These are phyloP conservation scores for Platanthera zijinensis DNA, from an alignment of 106 monocot species.

Conservation along the genomic window DNA sequence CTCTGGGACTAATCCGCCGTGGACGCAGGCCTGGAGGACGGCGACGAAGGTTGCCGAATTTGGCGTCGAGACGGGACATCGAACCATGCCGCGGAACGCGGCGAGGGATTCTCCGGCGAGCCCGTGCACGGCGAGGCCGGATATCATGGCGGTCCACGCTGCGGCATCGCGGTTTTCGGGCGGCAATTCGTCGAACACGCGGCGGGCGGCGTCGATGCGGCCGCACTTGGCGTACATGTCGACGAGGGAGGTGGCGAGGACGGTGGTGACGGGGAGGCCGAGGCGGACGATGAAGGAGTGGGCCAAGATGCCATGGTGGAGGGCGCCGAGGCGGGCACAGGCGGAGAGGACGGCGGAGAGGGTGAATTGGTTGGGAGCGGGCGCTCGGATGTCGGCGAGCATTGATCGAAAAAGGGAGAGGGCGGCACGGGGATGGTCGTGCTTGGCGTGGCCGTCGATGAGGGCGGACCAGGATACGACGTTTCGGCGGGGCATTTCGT, in stretches of 20 bases:
- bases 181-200: conserved; percentile 39
- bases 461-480: conserved; percentile 42
- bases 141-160: conserved; percentile 54
- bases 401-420: conserved; percentile 27
- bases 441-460: conserved; percentile 31
- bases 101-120: conserved; percentile 34
- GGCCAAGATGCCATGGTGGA: conserved; percentile 54
- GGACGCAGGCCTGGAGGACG: conserved; percentile 59
- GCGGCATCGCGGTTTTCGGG: conserved; percentile 30
- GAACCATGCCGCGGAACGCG: conserved; percentile 42
- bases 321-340: conserved; percentile 39
- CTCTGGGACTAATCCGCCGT: conserved; percentile 36
- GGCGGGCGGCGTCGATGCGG: conserved; percentile 29
- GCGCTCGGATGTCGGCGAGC: conserved; percentile 29
- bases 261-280: conserved; percentile 19
- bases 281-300: conserved; percentile 32
- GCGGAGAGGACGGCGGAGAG: conserved; percentile 44
- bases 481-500: conserved; percentile 38
- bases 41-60: conserved; percentile 11
- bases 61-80: background rate
- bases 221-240: conserved; percentile 75
- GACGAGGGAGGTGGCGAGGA: conserved; percentile 40
- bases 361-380: conserved; percentile 29
- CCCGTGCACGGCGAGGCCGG: conserved; percentile 49
- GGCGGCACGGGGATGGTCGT: conserved; percentile 26